Base-by-base conservation (phyloP, 371 early-diverging fungal genomes). In the Capniomyces stellatus region DNA sequence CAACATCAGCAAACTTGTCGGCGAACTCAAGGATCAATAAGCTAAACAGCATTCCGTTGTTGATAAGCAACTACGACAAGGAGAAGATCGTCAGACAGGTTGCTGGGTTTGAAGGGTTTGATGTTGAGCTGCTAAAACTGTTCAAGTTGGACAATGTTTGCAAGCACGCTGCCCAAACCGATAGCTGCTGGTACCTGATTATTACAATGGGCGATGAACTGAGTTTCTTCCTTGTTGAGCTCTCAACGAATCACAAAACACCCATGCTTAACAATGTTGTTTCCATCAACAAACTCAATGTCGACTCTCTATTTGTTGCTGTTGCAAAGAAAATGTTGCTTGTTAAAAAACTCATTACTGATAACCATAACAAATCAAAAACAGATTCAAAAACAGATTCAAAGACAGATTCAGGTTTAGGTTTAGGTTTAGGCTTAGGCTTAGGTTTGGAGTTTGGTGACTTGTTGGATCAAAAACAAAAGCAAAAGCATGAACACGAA, bases 181-280 rank as follows among this genome's bases (percentile, higher is more conserved):
- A 43, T 28, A 61, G 57, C 30, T 62, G 62, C 50, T 67, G 67
- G 67, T 60, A 62, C 23, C 43, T 67, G 18, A 58, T 67, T 58
- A 62, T 62, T 0, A 61, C 57, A 3, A 66, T 67, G 67, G 56
- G 62, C 1, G 66, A 67, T 29, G 58, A 62, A 22, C 54, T 67
- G 27, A 56, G 57, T 12, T 67, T 67, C 55, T 56, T 63, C n/a
- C 50, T 67, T 24, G 57, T 67, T 3, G 46, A 62, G 28, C 54
- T 67, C 6, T 55, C 54, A 27, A 55, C 61, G n/a, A 59, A 58
- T 18, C 56, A 30, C 10, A 58, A 57, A 41, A 40, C 52, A 24
- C 55, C 57, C 29, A 53, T 55, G 55, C 55, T 13, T 3, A 23
- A 42, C 23, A 54, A 42, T n/a, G 56, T 67, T 53, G 54, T 50